Base-by-base conservation (phyloP, 2,329 filamentous ascomycete species). In the Phaeophleospora eucalypticola region DNA sequence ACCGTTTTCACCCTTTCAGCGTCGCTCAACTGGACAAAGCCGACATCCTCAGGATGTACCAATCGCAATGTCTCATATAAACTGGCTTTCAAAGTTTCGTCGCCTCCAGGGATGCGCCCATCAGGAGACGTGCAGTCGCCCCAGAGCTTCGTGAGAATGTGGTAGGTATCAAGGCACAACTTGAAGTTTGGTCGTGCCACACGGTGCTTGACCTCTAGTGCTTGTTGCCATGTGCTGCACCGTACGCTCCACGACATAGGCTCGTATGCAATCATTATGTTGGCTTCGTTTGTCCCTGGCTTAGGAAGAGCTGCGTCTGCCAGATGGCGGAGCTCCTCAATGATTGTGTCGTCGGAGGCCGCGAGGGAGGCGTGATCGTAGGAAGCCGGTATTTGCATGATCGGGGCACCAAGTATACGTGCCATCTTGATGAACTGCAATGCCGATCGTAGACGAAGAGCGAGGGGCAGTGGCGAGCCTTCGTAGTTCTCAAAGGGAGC, bases 401-500 rank as follows among this genome's bases (percentile, higher is more conserved):
- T 59, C 4, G 48, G 37, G 1, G 67, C 62, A 1, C 48, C 39
- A 0, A 68, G 54, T 4, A 45, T 46, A 14, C 56, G 49, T n/a
- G 55, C 54, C 8, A 57, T 27, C n/a, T 60, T 53, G 10, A 68
- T 52, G 68, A 67, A 69, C n/a, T 61, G 56, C 3, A 35, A 24
- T 3, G 65, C 66, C 2, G 42, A 49, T 2, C 52, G 17, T 2
- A 70, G 56, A 43, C 68, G 54, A 1, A 61, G 52, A 1, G 45
- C 4, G 2, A 70, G 48, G 0, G 62, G 57, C 0, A 58, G 51
- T 18, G 41, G 45, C 18, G 61, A 45, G 24, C 66, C 68, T 50
- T 70, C 66, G 43, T 64, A 69, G 47, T 68, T 68, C 45, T 68
- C 62, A 17, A 70, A 68, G 1, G 67, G 59, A 3, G 60, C 65